Evolutionary conservation across 2,329 filamentous ascomycete genomes (phyloP), one percentile per base, ranked within the genome.

Genomic region (Curvularia spicifera): DNA sequence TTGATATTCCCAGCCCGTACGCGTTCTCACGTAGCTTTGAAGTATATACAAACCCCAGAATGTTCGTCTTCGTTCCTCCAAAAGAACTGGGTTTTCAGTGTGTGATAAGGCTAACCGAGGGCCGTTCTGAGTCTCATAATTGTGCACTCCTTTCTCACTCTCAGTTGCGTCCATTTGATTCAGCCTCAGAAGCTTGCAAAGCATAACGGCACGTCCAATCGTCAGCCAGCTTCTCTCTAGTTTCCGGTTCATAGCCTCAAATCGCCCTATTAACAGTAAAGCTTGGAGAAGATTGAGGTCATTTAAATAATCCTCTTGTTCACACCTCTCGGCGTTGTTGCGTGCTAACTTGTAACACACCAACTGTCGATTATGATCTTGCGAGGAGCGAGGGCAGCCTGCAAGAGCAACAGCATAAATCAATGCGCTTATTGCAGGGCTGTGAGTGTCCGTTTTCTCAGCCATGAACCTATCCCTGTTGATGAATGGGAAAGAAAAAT

Each of bases 31-130:
- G n/a, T 53, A 53, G 51, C 51, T 53, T 22, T 53, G 42, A 13
- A 53, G 12, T 39, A 46, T 53, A n/a, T 53, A 53, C 15, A 53
- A 13, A 12, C 33, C 51, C 51, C 50, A 53, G n/a, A 53, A 53
- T 18, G 51, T 53, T 10, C 43, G 42, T 29, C 51, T 43, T 53
- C 43, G 51, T 22, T 53, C 51, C n/a, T 53, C 51, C 8, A 46
- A 29, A 7, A 53, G 42, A 0, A 40, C 51, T 0, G 22, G 24
- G 8, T 53, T 22, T 12, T 39, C 6, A 2, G 43, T 53, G 20
- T 46, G 20, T 10, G 51, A n/a, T 6, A 53, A 40, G 28, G 7
- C 10, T 7, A 39, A 39, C 3, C 0, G 8, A 40, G 31, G 1
- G n/a, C 33, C 5, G 12, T 12, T 4, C 7, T 40, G 42, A 1